Percentiles rank a stretch among this genome's conserved stretches.
Evolutionary conservation across 129 eudicot genomes (phyloP).

Genomic region (Flaveria trinervia): DNA sequence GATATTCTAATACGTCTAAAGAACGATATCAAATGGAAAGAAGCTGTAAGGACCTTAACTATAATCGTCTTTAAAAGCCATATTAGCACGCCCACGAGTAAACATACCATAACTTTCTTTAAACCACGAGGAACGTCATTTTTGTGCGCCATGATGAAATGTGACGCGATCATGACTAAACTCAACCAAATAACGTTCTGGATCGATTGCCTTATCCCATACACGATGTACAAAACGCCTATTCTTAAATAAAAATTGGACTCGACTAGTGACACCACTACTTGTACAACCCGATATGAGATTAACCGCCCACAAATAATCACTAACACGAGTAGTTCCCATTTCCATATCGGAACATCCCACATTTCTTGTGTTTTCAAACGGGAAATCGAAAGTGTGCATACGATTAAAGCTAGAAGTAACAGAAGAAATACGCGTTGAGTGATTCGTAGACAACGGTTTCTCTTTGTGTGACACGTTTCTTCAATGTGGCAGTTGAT

Average conservation of each 20-base stretch:
- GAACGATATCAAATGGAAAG: constrained; percentile 24
- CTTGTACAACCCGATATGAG: neutral
- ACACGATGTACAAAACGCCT: constrained; percentile 20
- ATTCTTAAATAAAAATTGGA: constrained; percentile 12
- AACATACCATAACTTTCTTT: constrained; percentile 19
- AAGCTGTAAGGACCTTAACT: constrained; percentile 20
- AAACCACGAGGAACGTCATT: neutral
- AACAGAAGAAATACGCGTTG: constrained; percentile 3
- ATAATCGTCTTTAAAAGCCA: constrained; percentile 26
- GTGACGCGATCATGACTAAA: constrained; percentile 6
- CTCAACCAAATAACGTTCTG: constrained; percentile 17
- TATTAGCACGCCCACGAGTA: constrained; percentile 15
- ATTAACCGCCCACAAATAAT: constrained; percentile 8
- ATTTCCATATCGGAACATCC: constrained; percentile 23
- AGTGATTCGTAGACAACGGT: neutral
- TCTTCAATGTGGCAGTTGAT: constrained; percentile 12
- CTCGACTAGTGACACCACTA: constrained; percentile 2
- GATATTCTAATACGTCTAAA: constrained; percentile 26
- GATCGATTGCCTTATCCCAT: constrained; percentile 13
- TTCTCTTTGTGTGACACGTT: neutral
- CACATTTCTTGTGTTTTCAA: constrained; percentile 1
- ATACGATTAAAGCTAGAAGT: constrained; percentile 1
- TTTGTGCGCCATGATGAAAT: neutral
- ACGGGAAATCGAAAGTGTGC: constrained; percentile 16
- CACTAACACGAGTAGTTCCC: constrained; percentile 16